Evolutionary conservation across 2,329 filamentous ascomycete genomes (phyloP), one percentile per base, ranked within the genome.

Genomic region (Fusarium sp.): DNA sequence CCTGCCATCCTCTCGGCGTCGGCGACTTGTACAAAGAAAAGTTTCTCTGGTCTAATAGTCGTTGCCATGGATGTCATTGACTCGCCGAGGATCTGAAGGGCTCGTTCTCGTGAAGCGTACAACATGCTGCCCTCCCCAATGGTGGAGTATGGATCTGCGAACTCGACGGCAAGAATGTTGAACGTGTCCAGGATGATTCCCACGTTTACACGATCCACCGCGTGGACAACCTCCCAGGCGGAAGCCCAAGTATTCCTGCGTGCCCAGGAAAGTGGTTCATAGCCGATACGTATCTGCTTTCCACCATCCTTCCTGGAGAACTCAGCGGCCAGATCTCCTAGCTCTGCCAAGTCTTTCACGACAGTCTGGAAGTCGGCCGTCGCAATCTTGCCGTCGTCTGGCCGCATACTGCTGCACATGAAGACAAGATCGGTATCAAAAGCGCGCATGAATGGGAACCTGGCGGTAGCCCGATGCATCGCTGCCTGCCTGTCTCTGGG

Each of bases 371-470:
- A 72, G 50, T 70, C 58, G 12, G 67, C 59, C 9, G 70, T 72
- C 6, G 56, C n/a, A 11, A 20, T 62, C 10, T 56, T 14, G 3
- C 70, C 70, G 14, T 72, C 70, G 20, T 72, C 70, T 10, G 67
- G 70, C 1, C 67, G 56, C 64, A 72, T 72, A 40, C 67, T 72
- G 14, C 67, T 67, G 37, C 70, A 72, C 67, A 72, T 72, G 17
- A 72, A 72, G 25, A 72, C 70, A 14, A 72, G 38, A 37, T 72
- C 67, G 9, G 70, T 72, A 25, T 67, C 70, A 4, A 72, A 67
- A 25, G 70, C 70, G 12, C 70, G 45, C 70, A 72, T 70, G 14
- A 72, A 72, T 8, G 70, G 67, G n/a, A 72, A 72, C 20, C 70
- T 61, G 5, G 66, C 70, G 12, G 67, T 64, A 9, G 63, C 70